Evolutionary conservation across 805 yeast genomes (phyloP), one percentile per base, ranked within the genome.

Genomic region (Candida manassasensis): DNA sequence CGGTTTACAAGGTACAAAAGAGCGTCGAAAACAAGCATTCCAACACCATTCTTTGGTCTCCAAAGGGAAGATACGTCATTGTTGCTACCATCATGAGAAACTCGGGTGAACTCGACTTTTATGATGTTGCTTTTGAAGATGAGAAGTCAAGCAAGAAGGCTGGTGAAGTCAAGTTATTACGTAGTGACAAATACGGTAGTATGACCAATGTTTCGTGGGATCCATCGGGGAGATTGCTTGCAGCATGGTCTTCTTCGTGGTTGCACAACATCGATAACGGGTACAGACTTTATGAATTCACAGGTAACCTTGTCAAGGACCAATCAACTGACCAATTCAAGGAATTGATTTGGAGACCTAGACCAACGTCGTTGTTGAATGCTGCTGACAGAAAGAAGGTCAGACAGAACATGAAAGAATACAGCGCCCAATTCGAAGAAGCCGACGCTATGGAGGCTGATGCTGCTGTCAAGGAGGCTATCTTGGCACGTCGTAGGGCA

Each of bases 281-380:
- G 44, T 93, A 80, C 76, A 85, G 78, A 59, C 65, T 93, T 45
- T 89, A 72, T 66, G 94, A 88, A 59, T 73, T 85, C 60, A 81
- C 84, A 33, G 99, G 98, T 53, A 72, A 69, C 47, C 47, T 79
- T 45, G 60, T 86, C 41, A 79, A 81, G 48, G 93, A 84, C 50
- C 95, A 89, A 53, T 61, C 73, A 16, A 61, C 85, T 42, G 93
- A 85, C 50, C 84, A 81, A 37, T 87, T 93, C 76, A 84, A 80
- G 65, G 89, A 84, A 43, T 85, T 90, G 53, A 70, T 77, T 43
- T 93, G 99, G 99, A 84, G 99, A 72, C 97, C 97, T 53, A 81
- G 98, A 68, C 98, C 98, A 34, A 77, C 75, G 13, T 73, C 88
- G 2, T 62, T 81, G 45, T 76, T 93, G 55, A 69, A 80, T 42